These are phyloP conservation scores for Fusarium buxicola DNA, from an alignment of 2,329 filamentous ascomycete species.

Conservation along the genomic window DNA sequence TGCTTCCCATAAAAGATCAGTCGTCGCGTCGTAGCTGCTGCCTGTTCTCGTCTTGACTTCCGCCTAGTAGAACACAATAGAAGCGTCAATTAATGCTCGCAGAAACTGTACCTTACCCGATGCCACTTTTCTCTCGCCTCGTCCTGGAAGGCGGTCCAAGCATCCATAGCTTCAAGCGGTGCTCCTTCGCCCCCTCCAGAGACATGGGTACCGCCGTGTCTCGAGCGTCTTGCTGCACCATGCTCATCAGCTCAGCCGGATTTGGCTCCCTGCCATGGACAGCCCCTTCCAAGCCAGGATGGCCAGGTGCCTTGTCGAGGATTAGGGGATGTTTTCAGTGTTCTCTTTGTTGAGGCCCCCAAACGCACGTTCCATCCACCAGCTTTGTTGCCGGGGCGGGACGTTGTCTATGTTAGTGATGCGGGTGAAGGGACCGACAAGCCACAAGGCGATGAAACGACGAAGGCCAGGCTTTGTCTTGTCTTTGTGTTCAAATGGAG, in stretches of 20 bases:
- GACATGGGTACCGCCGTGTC: conserved; percentile 21
- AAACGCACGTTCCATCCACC: conserved; percentile 44
- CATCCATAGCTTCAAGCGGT: conserved; percentile 33
- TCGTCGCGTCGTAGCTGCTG: too few species aligned
- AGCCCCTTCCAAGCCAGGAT: conserved; percentile 8
- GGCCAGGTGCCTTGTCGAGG: not conserved
- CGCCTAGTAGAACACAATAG: too few species aligned
- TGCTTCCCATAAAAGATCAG: too few species aligned
- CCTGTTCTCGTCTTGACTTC: too few species aligned
- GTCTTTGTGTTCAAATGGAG: conserved; percentile 60
- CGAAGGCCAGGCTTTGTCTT: conserved; percentile 61
- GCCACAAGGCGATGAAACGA: conserved; percentile 64
- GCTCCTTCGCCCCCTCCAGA: conserved; percentile 26
- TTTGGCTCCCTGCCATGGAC: not conserved
- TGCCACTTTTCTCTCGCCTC: not conserved
- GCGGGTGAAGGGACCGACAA: conserved; percentile 62
- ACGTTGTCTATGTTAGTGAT: conserved; percentile 51
- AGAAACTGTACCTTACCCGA: conserved; percentile 15
- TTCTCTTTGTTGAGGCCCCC: not conserved
- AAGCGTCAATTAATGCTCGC: conserved; percentile 37
- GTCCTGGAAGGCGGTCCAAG: not conserved
- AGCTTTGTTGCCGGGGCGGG: conserved; percentile 49
- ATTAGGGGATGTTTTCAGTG: conserved; percentile 9
- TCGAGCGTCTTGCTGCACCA: conserved; percentile 9
- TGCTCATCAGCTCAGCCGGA: conserved; percentile 24